Evolutionary conservation across 2,329 filamentous ascomycete species (phyloP).

Genomic region (Peltaster fructicola): DNA sequence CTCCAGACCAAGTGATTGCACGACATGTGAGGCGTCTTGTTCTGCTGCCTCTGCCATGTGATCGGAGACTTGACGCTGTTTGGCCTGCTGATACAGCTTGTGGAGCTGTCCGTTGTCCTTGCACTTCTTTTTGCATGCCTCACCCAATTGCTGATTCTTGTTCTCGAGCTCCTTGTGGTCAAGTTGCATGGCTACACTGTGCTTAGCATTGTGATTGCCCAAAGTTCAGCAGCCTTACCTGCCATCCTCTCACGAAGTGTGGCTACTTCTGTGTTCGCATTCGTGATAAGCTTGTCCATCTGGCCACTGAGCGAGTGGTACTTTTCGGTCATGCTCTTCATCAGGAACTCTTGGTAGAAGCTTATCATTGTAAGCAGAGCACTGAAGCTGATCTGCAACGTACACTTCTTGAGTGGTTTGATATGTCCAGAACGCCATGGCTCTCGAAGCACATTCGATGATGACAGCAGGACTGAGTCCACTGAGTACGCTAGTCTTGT

Average conservation of each 20-base stretch:
- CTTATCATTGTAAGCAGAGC: conserved; percentile 23
- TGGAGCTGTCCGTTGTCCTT: conserved; percentile 52
- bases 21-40: conserved; percentile 30
- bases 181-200: conserved; percentile 22
- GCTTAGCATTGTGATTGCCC: no score
- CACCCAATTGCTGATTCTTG: no score
- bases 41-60: conserved; percentile 38
- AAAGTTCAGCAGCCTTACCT: conserved; percentile 27
- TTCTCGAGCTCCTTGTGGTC: conserved; percentile 35
- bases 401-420: conserved; percentile 73
- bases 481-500: conserved; percentile 72
- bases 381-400: conserved; percentile 12
- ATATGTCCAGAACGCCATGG: conserved; percentile 71
- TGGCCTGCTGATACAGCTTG: conserved; percentile 38
- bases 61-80: conserved; percentile 35
- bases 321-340: conserved; percentile 55
- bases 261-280: conserved; percentile 57
- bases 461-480: conserved; percentile 66
- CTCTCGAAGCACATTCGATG: conserved; percentile 71
- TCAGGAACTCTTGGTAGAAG: conserved; percentile 60
- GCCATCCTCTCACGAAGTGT: conserved; percentile 46
- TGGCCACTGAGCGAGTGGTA: conserved; percentile 46
- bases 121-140: conserved; percentile 51
- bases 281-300: conserved; percentile 54
- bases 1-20: conserved; percentile 16